Evolutionary conservation across 345 rosid genomes (phyloP).

Genomic region (Eucalyptus marginata): DNA sequence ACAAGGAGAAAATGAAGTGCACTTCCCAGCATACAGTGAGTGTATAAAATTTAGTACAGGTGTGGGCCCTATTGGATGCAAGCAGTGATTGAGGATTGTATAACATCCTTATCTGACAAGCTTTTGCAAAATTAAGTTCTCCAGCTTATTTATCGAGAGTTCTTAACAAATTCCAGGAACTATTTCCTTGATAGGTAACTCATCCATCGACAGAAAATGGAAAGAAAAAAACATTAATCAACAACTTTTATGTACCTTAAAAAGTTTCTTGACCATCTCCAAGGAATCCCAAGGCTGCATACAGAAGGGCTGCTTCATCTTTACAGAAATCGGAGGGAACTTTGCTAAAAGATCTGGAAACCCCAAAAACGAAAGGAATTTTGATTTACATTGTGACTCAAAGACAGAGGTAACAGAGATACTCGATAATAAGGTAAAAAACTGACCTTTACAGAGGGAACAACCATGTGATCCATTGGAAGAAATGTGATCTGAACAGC

Average conservation of each 20-base stretch:
- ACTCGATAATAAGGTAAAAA: neutral
- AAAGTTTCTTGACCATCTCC: constrained; percentile 75
- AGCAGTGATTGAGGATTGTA: neutral
- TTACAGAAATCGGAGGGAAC: constrained; percentile 80
- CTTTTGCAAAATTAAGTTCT: neutral
- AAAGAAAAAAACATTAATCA: neutral
- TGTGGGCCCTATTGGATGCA: neutral
- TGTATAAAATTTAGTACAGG: neutral
- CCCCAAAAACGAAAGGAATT: neutral
- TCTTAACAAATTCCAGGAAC: neutral
- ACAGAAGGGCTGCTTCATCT: constrained; percentile 78
- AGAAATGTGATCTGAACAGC: constrained; percentile 59
- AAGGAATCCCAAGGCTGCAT: constrained; percentile 75
- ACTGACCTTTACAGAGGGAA: constrained; percentile 77
- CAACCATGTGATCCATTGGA: constrained; percentile 38
- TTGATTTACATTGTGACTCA: neutral
- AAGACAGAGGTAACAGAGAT: neutral
- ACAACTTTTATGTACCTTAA: constrained; percentile 47
- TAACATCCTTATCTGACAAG: neutral
- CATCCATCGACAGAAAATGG: neutral
- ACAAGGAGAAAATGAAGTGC: neutral
- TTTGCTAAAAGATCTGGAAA: constrained; percentile 70
- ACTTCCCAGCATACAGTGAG: neutral
- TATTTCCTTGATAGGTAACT: neutral
- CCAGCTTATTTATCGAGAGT: neutral